Evolutionary conservation across 257 asterid species (phyloP).

Genomic region (Leonotis leonurus): DNA sequence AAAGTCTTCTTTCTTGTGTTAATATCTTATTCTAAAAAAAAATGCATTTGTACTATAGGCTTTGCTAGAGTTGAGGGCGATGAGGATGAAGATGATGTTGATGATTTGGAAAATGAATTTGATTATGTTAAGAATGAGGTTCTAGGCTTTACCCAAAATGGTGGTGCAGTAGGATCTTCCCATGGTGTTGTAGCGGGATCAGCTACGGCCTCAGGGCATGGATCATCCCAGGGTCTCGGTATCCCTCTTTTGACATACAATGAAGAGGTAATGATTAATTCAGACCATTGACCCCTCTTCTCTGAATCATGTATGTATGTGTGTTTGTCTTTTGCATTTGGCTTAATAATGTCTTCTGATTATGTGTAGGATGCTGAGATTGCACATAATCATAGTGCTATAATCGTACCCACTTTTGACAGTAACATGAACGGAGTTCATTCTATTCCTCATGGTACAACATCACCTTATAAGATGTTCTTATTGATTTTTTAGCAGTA

Average conservation of each 20-base stretch:
- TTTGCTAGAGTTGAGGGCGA: slow-evolving; percentile 92
- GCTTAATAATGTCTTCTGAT: background rate
- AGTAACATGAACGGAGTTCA: slow-evolving; percentile 32
- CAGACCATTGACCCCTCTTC: background rate
- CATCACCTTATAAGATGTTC: slow-evolving; percentile 41
- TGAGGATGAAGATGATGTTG: slow-evolving; percentile 83
- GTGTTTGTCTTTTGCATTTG: background rate
- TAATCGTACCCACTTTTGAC: slow-evolving; percentile 51
- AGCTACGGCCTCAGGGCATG: slow-evolving; percentile 25
- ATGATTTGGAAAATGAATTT: slow-evolving; percentile 83
- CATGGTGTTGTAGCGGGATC: slow-evolving; percentile 35
- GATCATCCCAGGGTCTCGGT: slow-evolving; percentile 33
- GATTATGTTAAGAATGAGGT: slow-evolving; percentile 39
- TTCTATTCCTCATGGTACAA: slow-evolving; percentile 34
- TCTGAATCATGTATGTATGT: background rate
- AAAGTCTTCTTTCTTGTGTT: background rate
- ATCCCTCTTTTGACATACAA: slow-evolving; percentile 72
- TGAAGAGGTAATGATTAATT: slow-evolving; percentile 56
- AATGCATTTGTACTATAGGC: slow-evolving; percentile 33
- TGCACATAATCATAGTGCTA: slow-evolving; percentile 50
- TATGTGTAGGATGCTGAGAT: slow-evolving; percentile 41
- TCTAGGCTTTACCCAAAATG: slow-evolving; percentile 19
- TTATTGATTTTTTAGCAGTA: background rate
- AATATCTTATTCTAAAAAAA: background rate
- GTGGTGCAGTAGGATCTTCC: slow-evolving; percentile 21